Evolutionary conservation across 2,329 filamentous ascomycete genomes (phyloP), one percentile per base, ranked within the genome.

Genomic region (Fusarium secorum): DNA sequence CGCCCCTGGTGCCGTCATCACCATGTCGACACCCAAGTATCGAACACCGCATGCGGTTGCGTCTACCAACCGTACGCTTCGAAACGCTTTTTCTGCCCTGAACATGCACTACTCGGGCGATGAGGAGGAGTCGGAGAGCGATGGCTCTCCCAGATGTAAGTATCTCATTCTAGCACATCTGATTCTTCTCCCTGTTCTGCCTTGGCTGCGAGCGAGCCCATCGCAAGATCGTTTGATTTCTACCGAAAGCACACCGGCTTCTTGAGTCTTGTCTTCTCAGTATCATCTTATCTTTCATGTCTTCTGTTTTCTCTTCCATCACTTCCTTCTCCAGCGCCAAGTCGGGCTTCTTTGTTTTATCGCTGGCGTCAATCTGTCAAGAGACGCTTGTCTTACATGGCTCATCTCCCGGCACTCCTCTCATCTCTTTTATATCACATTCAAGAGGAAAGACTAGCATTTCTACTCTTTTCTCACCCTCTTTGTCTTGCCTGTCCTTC

Each of bases 11-110:
- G 38, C 24, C 33, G 22, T 35, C 56, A 22, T 38, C 53, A 36
- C 11, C 15, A 71, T 71, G 69, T 52, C 65, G 38, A 70, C 69
- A 28, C 48, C 36, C 14, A 55, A 48, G 46, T 51, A 59, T 20
- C 69, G 53, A 11, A 70, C 60, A 24, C 54, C 61, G 18, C 60
- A 44, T 14, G 48, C 42, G 10, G 48, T 39, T 22, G 39, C 52
- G n/a, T 57, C 41, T 11, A 35, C 48, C 15, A 11, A 42, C 14
- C 57, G 44, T 7, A 35, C 33, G 3, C 56, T 70, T 39, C 66
- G 69, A 11, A 70, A 70, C 8, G 65, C 69, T 4, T 59, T 49
- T 15, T 65, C 69, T 7, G 44, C 28, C 35, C 41, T 66, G 4
- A 51, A 58, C 1, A 24, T 71, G 8, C 44, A 60, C 7, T 35